These are phyloP conservation scores for Pythium graminicola DNA, from an alignment of 352 stramenopile genomes.

Conservation along the genomic window DNA sequence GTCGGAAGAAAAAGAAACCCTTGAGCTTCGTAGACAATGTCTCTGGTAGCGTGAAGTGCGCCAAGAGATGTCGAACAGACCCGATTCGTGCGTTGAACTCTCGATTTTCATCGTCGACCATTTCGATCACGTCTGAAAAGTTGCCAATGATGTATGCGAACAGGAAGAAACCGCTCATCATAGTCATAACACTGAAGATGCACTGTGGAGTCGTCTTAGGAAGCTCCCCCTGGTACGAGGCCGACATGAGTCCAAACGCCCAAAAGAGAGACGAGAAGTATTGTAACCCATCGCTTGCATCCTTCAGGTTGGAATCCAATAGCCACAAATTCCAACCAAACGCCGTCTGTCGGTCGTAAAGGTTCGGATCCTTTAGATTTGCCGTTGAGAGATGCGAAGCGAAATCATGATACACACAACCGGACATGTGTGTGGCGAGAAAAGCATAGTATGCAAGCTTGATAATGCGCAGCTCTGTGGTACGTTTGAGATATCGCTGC, in stretches of 20 bases:
- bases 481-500: constrained; percentile 59
- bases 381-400: too few relatives aligned
- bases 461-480: constrained; percentile 53
- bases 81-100: constrained; percentile 54
- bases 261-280: constrained; percentile 64
- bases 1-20: constrained; percentile 64
- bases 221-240: constrained; percentile 38
- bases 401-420: constrained; percentile 63
- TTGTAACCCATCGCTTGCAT: constrained; percentile 30
- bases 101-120: constrained; percentile 58
- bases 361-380: constrained; percentile 19
- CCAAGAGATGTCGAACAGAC: constrained; percentile 43
- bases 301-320: constrained; percentile 39
- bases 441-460: constrained; percentile 74
- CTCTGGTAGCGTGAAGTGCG: constrained; percentile 44
- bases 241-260: constrained; percentile 63
- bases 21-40: constrained; percentile 48
- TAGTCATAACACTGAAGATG: constrained; percentile 48
- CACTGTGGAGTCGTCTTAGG: constrained; percentile 46
- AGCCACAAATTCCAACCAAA: constrained; percentile 26
- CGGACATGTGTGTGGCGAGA: constrained; percentile 46
- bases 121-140: constrained; percentile 54
- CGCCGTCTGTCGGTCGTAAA: too few relatives aligned
- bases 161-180: constrained; percentile 62
- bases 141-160: constrained; percentile 74